phyloP scores from a whole-genome alignment of 2,329 filamentous ascomycete species.

The Alternaria brassicae region DNA sequence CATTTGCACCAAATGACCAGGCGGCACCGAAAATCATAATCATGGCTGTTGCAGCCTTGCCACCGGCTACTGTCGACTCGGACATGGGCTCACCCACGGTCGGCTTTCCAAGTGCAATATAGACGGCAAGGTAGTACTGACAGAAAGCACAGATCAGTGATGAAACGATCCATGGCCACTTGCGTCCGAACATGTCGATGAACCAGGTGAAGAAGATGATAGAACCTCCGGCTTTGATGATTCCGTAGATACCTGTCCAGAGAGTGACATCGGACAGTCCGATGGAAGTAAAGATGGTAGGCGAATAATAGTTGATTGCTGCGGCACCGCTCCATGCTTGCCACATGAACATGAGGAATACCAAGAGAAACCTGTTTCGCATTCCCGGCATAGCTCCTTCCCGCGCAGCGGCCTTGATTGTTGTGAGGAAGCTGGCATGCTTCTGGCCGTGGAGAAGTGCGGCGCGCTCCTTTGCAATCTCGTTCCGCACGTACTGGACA shows the following conservation, averaged over 20 bases:
- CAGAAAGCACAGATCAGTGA: constrained; percentile 47
- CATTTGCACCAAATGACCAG: constrained; percentile 52
- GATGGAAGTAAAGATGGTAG: constrained; percentile 48
- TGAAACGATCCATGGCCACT: constrained; percentile 49
- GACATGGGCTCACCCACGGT: constrained; percentile 37
- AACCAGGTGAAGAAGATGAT: constrained; percentile 51
- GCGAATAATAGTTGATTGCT: constrained; percentile 50
- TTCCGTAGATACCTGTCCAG: constrained; percentile 49
- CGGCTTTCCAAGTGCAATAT: constrained; percentile 47
- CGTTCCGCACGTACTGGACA: constrained; percentile 39
- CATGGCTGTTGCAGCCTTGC: constrained; percentile 50
- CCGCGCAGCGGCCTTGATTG: constrained; percentile 41
- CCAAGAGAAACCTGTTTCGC: constrained; percentile 51
- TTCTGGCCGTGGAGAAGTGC: constrained; percentile 34
- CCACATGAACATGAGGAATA: constrained; percentile 53
- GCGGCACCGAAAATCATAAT: constrained; percentile 52
- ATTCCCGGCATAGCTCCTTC: constrained; percentile 47
- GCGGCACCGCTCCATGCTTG: constrained; percentile 21
- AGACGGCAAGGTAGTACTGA: constrained; percentile 49
- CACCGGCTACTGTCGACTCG: constrained; percentile 45
- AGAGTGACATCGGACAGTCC: constrained; percentile 46
- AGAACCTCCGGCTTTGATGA: constrained; percentile 48
- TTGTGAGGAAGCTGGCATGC: constrained; percentile 35
- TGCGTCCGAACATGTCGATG: constrained; percentile 48
- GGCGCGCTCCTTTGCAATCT: constrained; percentile 43